Conservation (phyloP, 1,284 basidiomycete species). For the Sanghuangporus baumii region DNA sequence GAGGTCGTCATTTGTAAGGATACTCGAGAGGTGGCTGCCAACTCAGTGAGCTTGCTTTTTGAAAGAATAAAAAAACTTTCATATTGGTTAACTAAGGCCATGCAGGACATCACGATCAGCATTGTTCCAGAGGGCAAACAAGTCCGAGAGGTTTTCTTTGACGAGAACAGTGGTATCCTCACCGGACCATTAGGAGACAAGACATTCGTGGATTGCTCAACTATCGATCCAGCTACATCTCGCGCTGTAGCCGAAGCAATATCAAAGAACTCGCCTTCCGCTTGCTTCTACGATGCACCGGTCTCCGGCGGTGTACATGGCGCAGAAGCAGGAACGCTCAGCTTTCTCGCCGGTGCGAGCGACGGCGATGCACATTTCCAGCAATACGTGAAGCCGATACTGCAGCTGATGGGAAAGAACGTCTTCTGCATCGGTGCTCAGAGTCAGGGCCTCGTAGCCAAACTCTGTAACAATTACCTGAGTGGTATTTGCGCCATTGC, state of each 20-base stretch:
- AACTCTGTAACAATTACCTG: constrained; percentile 21
- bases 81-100: not conserved
- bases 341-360: constrained; percentile 18
- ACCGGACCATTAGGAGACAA: constrained; percentile 15
- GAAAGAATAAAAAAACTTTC: not conserved
- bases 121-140: constrained; percentile 20
- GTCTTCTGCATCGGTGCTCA: constrained; percentile 18
- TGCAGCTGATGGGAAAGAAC: constrained; percentile 18
- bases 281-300: constrained; percentile 20
- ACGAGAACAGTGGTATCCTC: constrained; percentile 16
- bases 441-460: constrained; percentile 20
- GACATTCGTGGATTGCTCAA: constrained; percentile 19
- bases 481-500: constrained; percentile 20
- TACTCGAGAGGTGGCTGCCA: constrained; percentile 10
- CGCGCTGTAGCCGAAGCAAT: constrained; percentile 18
- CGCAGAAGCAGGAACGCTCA: constrained; percentile 20
- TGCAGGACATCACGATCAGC: constrained; percentile 16
- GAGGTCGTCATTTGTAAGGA: not conserved
- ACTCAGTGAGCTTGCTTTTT: not conserved
- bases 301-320: constrained; percentile 21
- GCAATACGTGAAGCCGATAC: constrained; percentile 12
- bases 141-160: constrained; percentile 19
- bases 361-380: constrained; percentile 13
- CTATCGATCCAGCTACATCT: constrained; percentile 20
- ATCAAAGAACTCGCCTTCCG: constrained; percentile 1